Evolutionary conservation across 2,329 filamentous ascomycete genomes (phyloP), one percentile per base, ranked within the genome.

Genomic region (Nannizziopsis arthrosporioides): DNA sequence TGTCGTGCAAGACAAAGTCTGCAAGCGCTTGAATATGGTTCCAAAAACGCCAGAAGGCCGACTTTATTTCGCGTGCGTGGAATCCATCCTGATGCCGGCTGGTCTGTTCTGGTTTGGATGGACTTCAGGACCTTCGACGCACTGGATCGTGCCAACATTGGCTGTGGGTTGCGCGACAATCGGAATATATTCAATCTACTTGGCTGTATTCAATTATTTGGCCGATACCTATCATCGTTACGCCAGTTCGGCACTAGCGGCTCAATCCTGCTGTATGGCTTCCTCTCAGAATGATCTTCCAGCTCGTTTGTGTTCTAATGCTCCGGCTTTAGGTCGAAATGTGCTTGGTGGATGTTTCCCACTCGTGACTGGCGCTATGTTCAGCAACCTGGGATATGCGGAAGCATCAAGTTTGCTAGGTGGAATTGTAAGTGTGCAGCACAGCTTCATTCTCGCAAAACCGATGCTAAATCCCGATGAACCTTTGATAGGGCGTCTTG

Each of bases 181-280:
- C 72, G 83, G 89, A 22, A 93, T 95, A 54, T 90, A 86, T 63
- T 82, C 79, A 36, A 80, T 95, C 32, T 93, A 93, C 60, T 74
- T 95, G 1, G 82, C 88, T 2, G 85, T 87, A 0, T 94, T 95
- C 69, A 95, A 95, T 62, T 95, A 94, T 57, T 74, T 95, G 1
- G 87, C 88, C 15, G 89, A 95, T 61, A 82, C 82, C 1, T 95
- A 94, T 63, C 83, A 88, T 60, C 73, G 77, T 2, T 94, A 90
- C 58, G 86, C 89, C 0, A 87, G 82, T 35, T 92, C 85, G 0
- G 88, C 89, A 0, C 70, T 94, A 5, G 89, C 89, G 0, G 86
- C 88, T 0, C 87, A 94, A 68, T 84, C 79, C 12, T 93, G 85
- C 62, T 90, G 85, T 67, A 58, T 37, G 63, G 55, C 9, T 1